These are phyloP conservation scores for Penicillium sp. DNA, from an alignment of 2,329 filamentous ascomycete genomes.

Conservation along the genomic window DNA sequence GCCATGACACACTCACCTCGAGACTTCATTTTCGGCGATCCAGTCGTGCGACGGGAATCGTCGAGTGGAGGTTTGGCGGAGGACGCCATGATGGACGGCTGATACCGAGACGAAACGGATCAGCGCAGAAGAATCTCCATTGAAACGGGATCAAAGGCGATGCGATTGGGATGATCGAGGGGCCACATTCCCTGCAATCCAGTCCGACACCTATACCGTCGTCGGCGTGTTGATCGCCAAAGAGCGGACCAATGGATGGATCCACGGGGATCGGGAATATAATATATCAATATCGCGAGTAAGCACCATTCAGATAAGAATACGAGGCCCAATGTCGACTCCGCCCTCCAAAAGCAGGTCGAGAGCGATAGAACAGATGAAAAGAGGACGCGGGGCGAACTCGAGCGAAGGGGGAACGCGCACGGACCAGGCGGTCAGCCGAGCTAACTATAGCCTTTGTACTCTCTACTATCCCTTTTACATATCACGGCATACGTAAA, in stretches of 20 bases:
- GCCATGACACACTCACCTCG: constrained; percentile 39
- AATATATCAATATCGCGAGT: constrained; percentile 9
- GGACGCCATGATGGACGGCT: constrained; percentile 40
- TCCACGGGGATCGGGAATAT: constrained; percentile 6
- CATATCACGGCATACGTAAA: no score
- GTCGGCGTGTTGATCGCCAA: constrained; percentile 16
- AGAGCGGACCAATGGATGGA: constrained; percentile 18
- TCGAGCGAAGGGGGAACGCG: constrained; percentile 22
- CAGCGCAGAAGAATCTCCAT: constrained; percentile 40
- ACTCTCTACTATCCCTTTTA: no score
- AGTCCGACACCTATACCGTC: constrained; percentile 7
- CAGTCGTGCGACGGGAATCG: constrained; percentile 43
- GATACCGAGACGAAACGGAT: constrained; percentile 32
- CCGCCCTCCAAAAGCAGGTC: constrained; percentile 17
- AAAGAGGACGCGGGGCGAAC: constrained; percentile 22
- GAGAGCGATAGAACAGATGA: constrained; percentile 19
- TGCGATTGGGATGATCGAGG: constrained; percentile 26
- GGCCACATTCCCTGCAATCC: constrained; percentile 36
- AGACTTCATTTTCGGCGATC: constrained; percentile 47
- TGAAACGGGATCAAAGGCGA: constrained; percentile 32
- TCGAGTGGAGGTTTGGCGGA: constrained; percentile 42
- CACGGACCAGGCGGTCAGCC: constrained; percentile 28
- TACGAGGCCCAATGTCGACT: constrained; percentile 10
- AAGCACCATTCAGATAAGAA: constrained; percentile 8
- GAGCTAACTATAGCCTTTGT: not conserved